phyloP scores from a whole-genome alignment of 208 protist species.

The Trypanosoma melophagium region DNA sequence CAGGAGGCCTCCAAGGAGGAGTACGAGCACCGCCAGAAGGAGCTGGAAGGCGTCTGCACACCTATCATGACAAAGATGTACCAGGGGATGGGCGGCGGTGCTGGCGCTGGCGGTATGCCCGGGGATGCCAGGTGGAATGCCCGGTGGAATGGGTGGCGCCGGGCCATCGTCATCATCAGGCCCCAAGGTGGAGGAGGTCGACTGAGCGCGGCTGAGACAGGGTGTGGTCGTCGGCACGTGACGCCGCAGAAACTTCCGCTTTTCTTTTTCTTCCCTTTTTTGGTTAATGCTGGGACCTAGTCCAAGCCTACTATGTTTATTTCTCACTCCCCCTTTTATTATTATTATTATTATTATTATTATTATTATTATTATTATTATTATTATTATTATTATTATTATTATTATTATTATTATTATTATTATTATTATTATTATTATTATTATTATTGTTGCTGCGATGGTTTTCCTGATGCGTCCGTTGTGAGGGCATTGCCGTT shows the following conservation, averaged over 20 bases:
- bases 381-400: no score
- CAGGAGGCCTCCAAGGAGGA: constrained; percentile 61
- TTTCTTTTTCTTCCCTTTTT: not conserved
- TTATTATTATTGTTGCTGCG: no score
- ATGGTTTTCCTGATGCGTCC: no score
- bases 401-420: no score
- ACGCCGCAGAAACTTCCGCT: not conserved
- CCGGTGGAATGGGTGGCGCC: constrained; percentile 8
- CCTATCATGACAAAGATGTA: constrained; percentile 95
- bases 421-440: no score
- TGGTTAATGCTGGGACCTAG: no score
- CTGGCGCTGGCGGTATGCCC: constrained; percentile 36
- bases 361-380: no score
- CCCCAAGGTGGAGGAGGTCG: no score
- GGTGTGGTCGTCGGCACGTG: not conserved
- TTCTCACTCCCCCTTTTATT: not conserved
- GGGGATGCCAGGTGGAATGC: constrained; percentile 51
- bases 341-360: not conserved
- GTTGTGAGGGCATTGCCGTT: no score
- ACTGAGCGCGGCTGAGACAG: constrained; percentile 40
- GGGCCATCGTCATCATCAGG: constrained; percentile 13
- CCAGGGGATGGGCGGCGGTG: constrained; percentile 39
- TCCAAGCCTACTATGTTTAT: no score
- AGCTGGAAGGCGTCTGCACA: constrained; percentile 53
- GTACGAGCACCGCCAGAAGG: constrained; percentile 49